Base-by-base conservation (phyloP, 108 stramenopile genomes). In the Cyclostephanos tholiformis region DNA sequence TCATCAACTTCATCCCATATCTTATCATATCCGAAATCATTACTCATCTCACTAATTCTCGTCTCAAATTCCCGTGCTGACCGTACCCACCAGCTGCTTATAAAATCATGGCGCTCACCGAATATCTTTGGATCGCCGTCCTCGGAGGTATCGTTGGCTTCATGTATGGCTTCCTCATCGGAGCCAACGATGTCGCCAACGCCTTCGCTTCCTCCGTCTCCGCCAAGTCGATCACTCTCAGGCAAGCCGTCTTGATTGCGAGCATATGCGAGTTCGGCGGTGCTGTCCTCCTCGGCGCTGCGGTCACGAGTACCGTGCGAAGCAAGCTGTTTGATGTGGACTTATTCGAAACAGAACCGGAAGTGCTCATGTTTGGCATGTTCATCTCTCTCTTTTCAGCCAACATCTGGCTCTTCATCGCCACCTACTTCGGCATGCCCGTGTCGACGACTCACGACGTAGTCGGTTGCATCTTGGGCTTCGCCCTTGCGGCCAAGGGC, bases 161-260 rank as follows among this genome's bases (percentile, higher is more conserved):
- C 62, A 25, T 70, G 39, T 74, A 66, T 23, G 82, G 75, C 17
- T 85, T 60, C 53, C 75, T 76, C 36, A 88, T 88, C 32, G 92
- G 92, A 49, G 92, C 90, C 7, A 91, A 93, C 63, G 90, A 93
- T 66, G 90, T 91, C 27, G 89, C 89, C 62, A 94, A 94, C 55
- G 85, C 87, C 38, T 91, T 91, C 67, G 90, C 86, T 9, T 89
- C 91, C 17, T 79, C 86, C 4, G 91, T 94, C 14, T 73, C 90
- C 13, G 67, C 87, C 79, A 88, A 87, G 58, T 89, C 91, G 20
- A 32, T 58, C 12, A 62, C 71, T 43, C 72, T 94, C 14, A 80
- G 65, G 59, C 85, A 89, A 57, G 91, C 91, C 19, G 78, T 92
- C 12, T 55, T 90, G 8, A 64, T 89, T 36, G 91, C 87, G 10